Evolutionary conservation across 768 basidiomycete species (phyloP).

Genomic region (Collybiopsis luxurians): DNA sequence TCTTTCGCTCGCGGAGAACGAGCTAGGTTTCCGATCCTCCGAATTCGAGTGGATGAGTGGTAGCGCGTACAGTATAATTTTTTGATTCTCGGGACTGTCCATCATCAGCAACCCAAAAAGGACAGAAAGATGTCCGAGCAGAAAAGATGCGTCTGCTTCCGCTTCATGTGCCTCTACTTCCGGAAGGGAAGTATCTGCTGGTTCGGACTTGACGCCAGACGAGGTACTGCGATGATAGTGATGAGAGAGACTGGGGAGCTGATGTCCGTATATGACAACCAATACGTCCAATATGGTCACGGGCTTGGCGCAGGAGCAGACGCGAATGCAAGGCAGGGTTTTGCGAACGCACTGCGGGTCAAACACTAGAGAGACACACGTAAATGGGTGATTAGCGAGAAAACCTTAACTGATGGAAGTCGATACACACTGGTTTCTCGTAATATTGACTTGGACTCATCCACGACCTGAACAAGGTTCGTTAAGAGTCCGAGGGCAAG

Average conservation of each 20-base stretch:
- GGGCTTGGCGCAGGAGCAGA: neutral
- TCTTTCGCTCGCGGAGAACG: conserved; percentile 11
- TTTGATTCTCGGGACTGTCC: conserved; percentile 32
- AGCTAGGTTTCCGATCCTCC: conserved; percentile 8
- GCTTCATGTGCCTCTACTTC: conserved; percentile 15
- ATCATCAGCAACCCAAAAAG: conserved; percentile 61
- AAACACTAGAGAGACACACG: conserved; percentile 12
- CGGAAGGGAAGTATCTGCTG: conserved; percentile 10
- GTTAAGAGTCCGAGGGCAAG: conserved; percentile 74
- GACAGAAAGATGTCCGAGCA: conserved; percentile 73
- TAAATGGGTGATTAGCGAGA: too few species aligned
- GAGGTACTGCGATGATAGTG: neutral
- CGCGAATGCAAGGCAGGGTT: neutral
- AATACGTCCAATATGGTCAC: conserved; percentile 9
- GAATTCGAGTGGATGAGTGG: conserved; percentile 8
- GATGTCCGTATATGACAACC: conserved; percentile 1
- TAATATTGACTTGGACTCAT: conserved; percentile 42
- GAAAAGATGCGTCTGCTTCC: conserved; percentile 45
- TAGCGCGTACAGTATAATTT: conserved; percentile 28
- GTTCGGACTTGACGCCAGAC: conserved; percentile 1
- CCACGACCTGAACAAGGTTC: conserved; percentile 64
- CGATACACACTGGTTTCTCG: conserved; percentile 51
- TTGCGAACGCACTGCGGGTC: neutral
- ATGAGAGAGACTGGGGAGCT: neutral
- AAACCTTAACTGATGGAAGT: too few species aligned